These are phyloP conservation scores for Sphaerulina vaccinii DNA, from an alignment of 2,329 filamentous ascomycete species.

Conservation along the genomic window DNA sequence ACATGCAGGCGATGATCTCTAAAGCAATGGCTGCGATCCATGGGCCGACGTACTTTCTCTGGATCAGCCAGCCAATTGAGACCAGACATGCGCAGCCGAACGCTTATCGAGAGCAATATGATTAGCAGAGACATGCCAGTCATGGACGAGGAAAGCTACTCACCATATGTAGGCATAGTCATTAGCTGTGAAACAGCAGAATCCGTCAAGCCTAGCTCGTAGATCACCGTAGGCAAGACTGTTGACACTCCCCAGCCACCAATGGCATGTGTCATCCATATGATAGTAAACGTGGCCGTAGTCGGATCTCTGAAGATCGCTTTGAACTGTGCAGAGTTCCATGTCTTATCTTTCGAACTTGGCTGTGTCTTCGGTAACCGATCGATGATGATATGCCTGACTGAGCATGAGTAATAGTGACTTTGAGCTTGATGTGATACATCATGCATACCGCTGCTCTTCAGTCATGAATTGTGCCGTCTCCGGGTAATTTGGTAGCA, in stretches of 20 bases:
- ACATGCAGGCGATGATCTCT: conserved; percentile 39
- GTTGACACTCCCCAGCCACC: conserved; percentile 43
- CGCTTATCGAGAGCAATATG: no score
- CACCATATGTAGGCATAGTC: conserved; percentile 34
- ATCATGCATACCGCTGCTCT: conserved; percentile 35
- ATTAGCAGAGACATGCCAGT: no score
- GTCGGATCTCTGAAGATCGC: conserved; percentile 23
- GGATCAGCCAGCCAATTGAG: conserved; percentile 25
- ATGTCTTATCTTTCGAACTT: conserved; percentile 23
- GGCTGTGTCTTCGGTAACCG: conserved; percentile 26
- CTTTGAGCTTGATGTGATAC: no score
- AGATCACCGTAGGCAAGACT: conserved; percentile 43
- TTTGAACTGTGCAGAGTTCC: conserved; percentile 23
- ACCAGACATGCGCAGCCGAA: conserved; percentile 25
- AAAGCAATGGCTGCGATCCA: conserved; percentile 29
- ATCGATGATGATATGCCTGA: conserved; percentile 13
- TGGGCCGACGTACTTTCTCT: conserved; percentile 13
- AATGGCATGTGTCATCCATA: conserved; percentile 31
- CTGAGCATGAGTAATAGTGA: no score
- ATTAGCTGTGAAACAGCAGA: conserved; percentile 44
- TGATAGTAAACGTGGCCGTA: conserved; percentile 23
- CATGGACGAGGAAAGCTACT: no score
- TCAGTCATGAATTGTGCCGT: conserved; percentile 56
- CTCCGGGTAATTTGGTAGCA: conserved; percentile 60
- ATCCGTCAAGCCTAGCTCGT: conserved; percentile 44